Base-by-base conservation (phyloP, 371 early-diverging fungal species). In the Mucor velutinosus region DNA sequence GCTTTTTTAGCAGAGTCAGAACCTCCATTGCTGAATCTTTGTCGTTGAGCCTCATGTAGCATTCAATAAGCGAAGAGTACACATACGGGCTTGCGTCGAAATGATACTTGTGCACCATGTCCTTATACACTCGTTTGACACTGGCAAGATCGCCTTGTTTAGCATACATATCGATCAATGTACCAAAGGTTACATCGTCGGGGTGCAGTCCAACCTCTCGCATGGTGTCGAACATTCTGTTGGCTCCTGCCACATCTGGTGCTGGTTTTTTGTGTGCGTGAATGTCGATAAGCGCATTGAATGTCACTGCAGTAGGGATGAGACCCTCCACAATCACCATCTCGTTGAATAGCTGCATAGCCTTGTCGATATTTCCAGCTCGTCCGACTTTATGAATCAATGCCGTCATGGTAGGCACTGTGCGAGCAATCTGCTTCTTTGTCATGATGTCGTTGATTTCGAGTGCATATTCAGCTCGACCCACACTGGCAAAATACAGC, bases 371-470 rank as follows among this genome's bases (percentile, higher is more conserved):
- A 57, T 83, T 60, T 1, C 83, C 83, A 10, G 69, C 64, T 45
- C 81, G 71, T 12, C 83, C 83, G 1, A 81, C 76, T 70, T 83
- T 80, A 66, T 83, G 83, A 17, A 83, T 74, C n/a, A 83, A 65
- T 1, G 81, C 77, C 10, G 79, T 81, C 67, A 77, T 74, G 61
- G 71, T 65, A 4, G 66, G 76, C 12, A 71, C 58, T 39, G 72
- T 74, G 1, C 76, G 74, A 10, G 68, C 58, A 30, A 83, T 77
- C 0, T 73, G 68, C 33, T 68, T 66, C 29, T 75, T 71, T 23
- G 57, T 61, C 77, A 83, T 83, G 32, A 73, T 68, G 49, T 83
- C 83, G 25, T 79, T 75, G 32, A 83, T 66, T 32, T 77, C 73
- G 4, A 83, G 60, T 0, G 76, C 79, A 63, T 75, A 77, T 21